These are phyloP conservation scores for Corylus americana DNA, from an alignment of 306 rosid genomes.

Conservation along the genomic window DNA sequence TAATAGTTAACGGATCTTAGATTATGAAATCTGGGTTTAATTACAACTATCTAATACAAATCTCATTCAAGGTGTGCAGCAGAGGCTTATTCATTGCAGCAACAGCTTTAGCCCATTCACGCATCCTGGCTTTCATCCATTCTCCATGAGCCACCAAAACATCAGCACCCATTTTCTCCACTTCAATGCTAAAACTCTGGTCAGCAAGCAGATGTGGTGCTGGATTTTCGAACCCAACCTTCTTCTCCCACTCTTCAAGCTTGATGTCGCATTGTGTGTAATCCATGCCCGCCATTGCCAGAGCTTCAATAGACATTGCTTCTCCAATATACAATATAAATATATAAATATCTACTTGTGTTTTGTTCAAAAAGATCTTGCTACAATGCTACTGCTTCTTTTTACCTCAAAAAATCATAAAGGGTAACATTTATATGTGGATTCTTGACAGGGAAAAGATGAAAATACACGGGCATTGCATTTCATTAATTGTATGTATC, in stretches of 20 bases:
- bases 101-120: slow-evolving; percentile 53
- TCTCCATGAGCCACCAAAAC: slow-evolving; percentile 3
- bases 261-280: slow-evolving; percentile 21
- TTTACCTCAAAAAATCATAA: not conserved
- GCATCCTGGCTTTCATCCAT: slow-evolving; percentile 43
- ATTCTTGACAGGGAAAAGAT: not conserved
- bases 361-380: not conserved
- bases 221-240: slow-evolving; percentile 3
- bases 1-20: no score
- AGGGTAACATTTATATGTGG: not conserved
- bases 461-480: slow-evolving; percentile 36
- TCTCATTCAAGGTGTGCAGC: not conserved
- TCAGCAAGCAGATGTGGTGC: slow-evolving; percentile 22
- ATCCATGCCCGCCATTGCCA: slow-evolving; percentile 57
- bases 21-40: no score
- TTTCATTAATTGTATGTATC: not conserved
- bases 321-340: not conserved
- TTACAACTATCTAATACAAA: no score
- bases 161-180: not conserved
- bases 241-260: slow-evolving; percentile 29
- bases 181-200: not conserved
- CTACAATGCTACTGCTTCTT: not conserved
- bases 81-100: slow-evolving; percentile 33
- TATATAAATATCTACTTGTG: not conserved
- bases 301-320: slow-evolving; percentile 42